Percentiles rank a stretch among this genome's conserved stretches.
Conservation (phyloP, 75 land plant genomes). For the Pinus tabuliformis region DNA sequence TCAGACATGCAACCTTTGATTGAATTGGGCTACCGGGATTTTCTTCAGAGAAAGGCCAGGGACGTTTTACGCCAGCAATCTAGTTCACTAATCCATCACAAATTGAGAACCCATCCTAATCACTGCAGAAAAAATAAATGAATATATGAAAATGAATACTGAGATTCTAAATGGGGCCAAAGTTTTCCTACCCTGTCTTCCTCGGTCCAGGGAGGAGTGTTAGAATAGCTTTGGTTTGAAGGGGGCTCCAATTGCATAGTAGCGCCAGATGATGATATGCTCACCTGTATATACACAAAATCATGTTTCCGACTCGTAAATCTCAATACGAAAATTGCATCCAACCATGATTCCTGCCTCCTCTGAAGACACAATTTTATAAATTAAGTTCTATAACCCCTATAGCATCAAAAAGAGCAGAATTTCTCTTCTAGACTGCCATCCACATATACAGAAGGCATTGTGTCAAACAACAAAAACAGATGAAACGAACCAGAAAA, state of each 20-base stretch:
- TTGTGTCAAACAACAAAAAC: too few relatives aligned
- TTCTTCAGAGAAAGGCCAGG: slow-evolving; percentile 37
- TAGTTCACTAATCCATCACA: slow-evolving; percentile 19
- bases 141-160: background rate
- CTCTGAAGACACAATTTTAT: background rate
- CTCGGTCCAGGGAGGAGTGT: slow-evolving; percentile 26
- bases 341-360: background rate
- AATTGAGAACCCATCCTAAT: slow-evolving; percentile 7
- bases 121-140: background rate
- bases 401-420: background rate
- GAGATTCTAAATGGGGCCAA: background rate
- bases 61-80: slow-evolving; percentile 49
- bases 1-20: slow-evolving; percentile 13
- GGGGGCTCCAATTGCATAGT: slow-evolving; percentile 72
- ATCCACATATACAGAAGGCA: background rate
- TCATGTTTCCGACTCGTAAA: background rate
- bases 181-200: slow-evolving; percentile 44
- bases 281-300: slow-evolving; percentile 12
- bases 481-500: too few relatives aligned
- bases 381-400: background rate
- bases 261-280: slow-evolving; percentile 25
- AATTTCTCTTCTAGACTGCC: background rate
- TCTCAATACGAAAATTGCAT: background rate
- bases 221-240: slow-evolving; percentile 70
- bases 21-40: slow-evolving; percentile 10